These are phyloP conservation scores for Pascua guehoae DNA, from an alignment of 1,284 basidiomycete genomes.

Conservation along the genomic window DNA sequence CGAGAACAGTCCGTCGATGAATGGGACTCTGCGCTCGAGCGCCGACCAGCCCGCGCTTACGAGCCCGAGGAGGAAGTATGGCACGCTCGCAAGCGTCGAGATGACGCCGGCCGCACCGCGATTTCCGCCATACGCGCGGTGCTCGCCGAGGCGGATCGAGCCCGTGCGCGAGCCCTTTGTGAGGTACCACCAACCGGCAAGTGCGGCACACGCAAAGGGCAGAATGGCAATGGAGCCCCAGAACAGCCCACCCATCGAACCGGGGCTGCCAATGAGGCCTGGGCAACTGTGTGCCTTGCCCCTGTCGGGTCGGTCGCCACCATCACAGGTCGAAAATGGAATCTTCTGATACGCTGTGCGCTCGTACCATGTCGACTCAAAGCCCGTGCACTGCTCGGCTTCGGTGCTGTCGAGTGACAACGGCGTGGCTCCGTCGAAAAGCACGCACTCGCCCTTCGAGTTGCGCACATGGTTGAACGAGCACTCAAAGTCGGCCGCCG, in stretches of 20 bases:
- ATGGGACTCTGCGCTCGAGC: conserved; percentile 54
- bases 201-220: conserved; percentile 67
- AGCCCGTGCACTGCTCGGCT: conserved; percentile 57
- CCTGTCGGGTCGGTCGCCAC: conserved; percentile 67
- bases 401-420: conserved; percentile 56
- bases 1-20: conserved; percentile 46
- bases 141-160: conserved; percentile 65
- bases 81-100: conserved; percentile 73
- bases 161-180: conserved; percentile 58
- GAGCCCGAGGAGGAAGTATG: conserved; percentile 78
- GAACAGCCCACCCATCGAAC: conserved; percentile 67
- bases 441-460: conserved; percentile 65
- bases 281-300: conserved; percentile 73
- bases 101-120: conserved; percentile 55
- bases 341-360: conserved; percentile 85
- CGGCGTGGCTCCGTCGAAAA: conserved; percentile 64
- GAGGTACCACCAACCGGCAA: conserved; percentile 76
- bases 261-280: conserved; percentile 54
- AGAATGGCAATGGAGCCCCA: conserved; percentile 70
- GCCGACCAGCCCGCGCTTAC: conserved; percentile 59
- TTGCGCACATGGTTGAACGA: conserved; percentile 85
- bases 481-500: conserved; percentile 79
- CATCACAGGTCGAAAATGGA: conserved; percentile 76
- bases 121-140: conserved; percentile 52
- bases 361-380: conserved; percentile 80